Evolutionary conservation across 768 basidiomycete species (phyloP).

Genomic region (Podaxis sp.): DNA sequence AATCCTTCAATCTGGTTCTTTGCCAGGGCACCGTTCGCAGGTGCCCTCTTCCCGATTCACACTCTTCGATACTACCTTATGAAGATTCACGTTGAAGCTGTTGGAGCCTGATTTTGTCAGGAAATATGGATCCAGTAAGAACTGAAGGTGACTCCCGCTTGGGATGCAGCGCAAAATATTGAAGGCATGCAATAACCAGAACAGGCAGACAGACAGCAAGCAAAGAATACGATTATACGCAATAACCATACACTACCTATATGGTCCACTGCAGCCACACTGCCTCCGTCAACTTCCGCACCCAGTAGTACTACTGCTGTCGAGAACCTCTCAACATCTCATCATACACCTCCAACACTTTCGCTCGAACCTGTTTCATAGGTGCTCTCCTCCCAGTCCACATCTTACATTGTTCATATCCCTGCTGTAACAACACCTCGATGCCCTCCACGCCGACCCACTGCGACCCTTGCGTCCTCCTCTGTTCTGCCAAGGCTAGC

Average conservation of each 20-base stretch:
- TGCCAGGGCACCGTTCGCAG: too few species aligned
- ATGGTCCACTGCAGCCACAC: not conserved
- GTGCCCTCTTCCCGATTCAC: too few species aligned
- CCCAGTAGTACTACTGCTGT: not conserved
- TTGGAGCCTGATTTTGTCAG: too few species aligned
- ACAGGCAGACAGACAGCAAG: not conserved
- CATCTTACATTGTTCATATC: constrained; percentile 55
- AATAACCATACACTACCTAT: not conserved
- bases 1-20: too few species aligned
- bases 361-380: constrained; percentile 36
- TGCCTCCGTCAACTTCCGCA: not conserved
- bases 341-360: constrained; percentile 43
- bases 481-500: constrained; percentile 46
- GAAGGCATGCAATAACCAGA: too few species aligned
- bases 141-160: too few species aligned
- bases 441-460: constrained; percentile 66
- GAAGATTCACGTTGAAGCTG: too few species aligned
- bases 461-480: constrained; percentile 23
- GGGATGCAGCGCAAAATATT: too few species aligned
- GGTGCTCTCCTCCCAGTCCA: constrained; percentile 61
- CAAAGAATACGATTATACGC: not conserved
- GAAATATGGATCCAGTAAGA: too few species aligned
- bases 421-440: constrained; percentile 71
- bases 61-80: too few species aligned
- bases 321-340: constrained; percentile 12